Base-by-base conservation (phyloP, 805 yeast genomes). In the Millerozyma miso region DNA sequence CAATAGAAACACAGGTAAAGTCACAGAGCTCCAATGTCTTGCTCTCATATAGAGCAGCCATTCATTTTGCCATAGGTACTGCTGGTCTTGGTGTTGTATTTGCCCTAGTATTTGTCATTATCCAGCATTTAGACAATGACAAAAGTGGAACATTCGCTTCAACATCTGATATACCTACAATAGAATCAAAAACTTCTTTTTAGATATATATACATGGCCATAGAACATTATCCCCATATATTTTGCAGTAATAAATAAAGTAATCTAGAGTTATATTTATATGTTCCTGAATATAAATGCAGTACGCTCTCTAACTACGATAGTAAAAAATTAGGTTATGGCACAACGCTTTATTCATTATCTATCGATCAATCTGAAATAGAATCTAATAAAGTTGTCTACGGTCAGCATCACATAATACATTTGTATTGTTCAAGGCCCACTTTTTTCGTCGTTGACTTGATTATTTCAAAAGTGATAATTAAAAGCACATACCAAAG, bases 41-140 rank as follows among this genome's bases (percentile, higher is more conserved):
- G 39, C 47, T 67, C 26, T 77, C 83, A 14, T 78, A 80, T 52
- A 60, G 87, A 39, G 73, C 74, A 15, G 85, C 85, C 0, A 56
- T 72, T 39, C 81, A 81, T 49, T 70, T 77, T 16, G 88, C 84
- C 1, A 65, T 78, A 29, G 91, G 89, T 0, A 57, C 81, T 8
- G 76, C 83, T 1, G 80, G 73, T 0, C 44, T 73, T 14, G 85
- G 83, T 0, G 63, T 50, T 4, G 50, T 56, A 34, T 46, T 47
- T 41, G 50, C 64, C 32, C 18, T 61, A 12, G 47, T 66, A 39
- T 70, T 67, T 31, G 46, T 59, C 41, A 33, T 31, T 19, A 37
- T 41, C 15, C 55, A 51, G 38, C 39, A 37, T 35, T 31, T 33
- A 19, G 38, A 33, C 17, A 23, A 44, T n/a, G 52, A 43, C 17